phyloP scores from a whole-genome alignment of 1,284 basidiomycete genomes.

The Hymenochaete sp. region DNA sequence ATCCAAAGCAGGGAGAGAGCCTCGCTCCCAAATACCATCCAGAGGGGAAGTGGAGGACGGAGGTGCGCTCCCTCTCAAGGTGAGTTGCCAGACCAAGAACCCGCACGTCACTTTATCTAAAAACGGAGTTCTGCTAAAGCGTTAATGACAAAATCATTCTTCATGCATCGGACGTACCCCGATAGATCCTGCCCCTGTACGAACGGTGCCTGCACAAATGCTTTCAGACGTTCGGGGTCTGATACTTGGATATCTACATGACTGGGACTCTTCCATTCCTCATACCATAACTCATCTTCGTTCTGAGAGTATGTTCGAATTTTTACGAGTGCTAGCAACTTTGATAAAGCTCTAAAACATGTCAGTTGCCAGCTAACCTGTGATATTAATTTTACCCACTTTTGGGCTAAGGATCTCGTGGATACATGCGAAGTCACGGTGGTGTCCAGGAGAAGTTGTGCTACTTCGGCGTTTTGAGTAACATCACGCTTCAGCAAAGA shows the following conservation, averaged over 20 bases:
- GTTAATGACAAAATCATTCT: no score
- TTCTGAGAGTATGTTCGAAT: constrained; percentile 72
- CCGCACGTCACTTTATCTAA: constrained; percentile 80
- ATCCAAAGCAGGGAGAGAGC: constrained; percentile 51
- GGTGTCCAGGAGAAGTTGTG: constrained; percentile 62
- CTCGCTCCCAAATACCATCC: constrained; percentile 55
- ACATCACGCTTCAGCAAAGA: constrained; percentile 71
- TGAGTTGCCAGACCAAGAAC: constrained; percentile 77
- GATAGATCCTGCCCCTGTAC: no score
- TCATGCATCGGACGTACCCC: no score
- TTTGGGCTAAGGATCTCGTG: constrained; percentile 66
- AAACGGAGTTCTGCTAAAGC: constrained; percentile 27
- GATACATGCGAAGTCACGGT: constrained; percentile 74
- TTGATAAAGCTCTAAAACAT: constrained; percentile 56
- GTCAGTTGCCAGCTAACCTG: constrained; percentile 18
- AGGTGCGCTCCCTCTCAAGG: constrained; percentile 60
- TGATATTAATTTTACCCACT: constrained; percentile 34
- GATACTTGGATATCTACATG: constrained; percentile 42
- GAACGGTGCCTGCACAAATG: no score
- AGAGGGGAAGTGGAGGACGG: constrained; percentile 36
- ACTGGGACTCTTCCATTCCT: constrained; percentile 74
- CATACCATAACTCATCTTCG: constrained; percentile 67
- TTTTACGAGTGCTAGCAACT: constrained; percentile 73
- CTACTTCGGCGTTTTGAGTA: constrained; percentile 53
- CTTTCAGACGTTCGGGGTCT: no score